Percentiles rank a stretch among this genome's conserved stretches.
Conservation (phyloP, 306 rosid genomes). For the Styphnolobium japonicum region DNA sequence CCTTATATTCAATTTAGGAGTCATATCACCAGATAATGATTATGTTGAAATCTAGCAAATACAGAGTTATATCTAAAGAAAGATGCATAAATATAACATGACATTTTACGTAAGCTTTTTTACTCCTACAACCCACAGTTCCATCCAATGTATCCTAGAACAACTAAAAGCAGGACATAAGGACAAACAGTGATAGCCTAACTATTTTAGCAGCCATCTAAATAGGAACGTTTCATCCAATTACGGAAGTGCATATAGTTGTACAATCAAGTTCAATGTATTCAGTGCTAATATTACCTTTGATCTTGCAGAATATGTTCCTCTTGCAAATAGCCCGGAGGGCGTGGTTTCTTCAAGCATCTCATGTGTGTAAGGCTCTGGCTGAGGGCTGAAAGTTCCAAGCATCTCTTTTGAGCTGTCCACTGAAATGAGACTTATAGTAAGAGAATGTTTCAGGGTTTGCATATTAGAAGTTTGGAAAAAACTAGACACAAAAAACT, state of each 20-base stretch:
- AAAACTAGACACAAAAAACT: background rate
- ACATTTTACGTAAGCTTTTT: background rate
- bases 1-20: background rate
- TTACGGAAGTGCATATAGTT: background rate
- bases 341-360: constrained; percentile 90
- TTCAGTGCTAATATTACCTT: constrained; percentile 42
- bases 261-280: background rate
- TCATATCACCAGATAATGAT: background rate
- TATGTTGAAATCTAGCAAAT: background rate
- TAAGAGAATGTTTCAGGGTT: background rate
- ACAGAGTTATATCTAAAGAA: background rate
- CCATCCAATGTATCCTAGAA: no score
- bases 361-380: constrained; percentile 75
- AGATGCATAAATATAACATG: background rate
- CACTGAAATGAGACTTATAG: constrained; percentile 45
- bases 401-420: constrained; percentile 86
- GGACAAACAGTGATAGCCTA: background rate
- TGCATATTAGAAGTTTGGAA: background rate
- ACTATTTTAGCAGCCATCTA: background rate
- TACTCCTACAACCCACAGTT: no score
- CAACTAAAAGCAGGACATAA: background rate
- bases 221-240: background rate
- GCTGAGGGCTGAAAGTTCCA: constrained; percentile 91
- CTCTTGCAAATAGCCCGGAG: constrained; percentile 86
- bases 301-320: constrained; percentile 77